Conservation (phyloP, 2,329 filamentous ascomycete genomes). For the Penicillium sp. region DNA sequence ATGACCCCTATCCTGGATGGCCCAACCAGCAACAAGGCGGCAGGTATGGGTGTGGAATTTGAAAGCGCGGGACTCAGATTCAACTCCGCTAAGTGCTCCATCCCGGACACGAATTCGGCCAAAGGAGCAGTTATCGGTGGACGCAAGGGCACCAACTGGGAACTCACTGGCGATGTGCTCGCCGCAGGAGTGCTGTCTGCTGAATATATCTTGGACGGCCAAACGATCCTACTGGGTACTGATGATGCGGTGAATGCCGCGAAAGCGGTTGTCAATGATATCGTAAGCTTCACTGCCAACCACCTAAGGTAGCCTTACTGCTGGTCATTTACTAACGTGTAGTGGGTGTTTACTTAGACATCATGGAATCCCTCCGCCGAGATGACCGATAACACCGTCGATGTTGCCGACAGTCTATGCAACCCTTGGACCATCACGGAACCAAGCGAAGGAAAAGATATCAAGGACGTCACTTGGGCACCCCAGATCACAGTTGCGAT, state of each 20-base stretch:
- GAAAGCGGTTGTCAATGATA: neutral
- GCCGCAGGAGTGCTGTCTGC: neutral
- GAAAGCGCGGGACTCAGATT: neutral
- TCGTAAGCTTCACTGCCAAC: neutral
- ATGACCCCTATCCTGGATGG: no score
- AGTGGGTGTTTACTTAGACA: neutral
- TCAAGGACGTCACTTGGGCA: neutral
- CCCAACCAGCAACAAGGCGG: neutral
- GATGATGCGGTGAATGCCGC: neutral
- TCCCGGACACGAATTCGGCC: neutral
- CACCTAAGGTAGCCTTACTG: no score
- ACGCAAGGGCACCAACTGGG: neutral
- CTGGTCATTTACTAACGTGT: neutral
- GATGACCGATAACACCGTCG: neutral
- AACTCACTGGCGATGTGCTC: neutral
- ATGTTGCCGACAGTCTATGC: neutral
- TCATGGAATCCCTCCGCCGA: neutral
- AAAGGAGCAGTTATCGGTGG: neutral
- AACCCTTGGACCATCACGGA: neutral
- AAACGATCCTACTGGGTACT: neutral
- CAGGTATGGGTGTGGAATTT: neutral
- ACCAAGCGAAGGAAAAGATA: neutral
- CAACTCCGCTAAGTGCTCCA: neutral
- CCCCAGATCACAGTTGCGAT: neutral
- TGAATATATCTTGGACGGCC: neutral